Evolutionary conservation across 139 green algal genomes (phyloP).

Genomic region (Gonium pectorale): DNA sequence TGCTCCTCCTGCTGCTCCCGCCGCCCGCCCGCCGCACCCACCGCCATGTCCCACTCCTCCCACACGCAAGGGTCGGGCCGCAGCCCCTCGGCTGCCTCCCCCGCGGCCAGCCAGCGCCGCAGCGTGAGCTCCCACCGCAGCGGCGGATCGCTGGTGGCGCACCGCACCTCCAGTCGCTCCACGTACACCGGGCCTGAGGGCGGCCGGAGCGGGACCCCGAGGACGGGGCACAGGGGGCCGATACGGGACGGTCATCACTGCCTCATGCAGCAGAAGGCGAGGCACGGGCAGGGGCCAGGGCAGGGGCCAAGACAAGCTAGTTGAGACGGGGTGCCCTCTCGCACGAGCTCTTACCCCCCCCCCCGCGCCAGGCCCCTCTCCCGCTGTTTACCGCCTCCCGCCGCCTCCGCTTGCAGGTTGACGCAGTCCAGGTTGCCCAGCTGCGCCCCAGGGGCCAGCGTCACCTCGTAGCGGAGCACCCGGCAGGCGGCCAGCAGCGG

Average conservation of each 20-base stretch:
- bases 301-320: neutral
- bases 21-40: too few species aligned
- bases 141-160: conserved; percentile 22
- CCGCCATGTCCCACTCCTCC: conserved; percentile 59
- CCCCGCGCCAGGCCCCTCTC: neutral
- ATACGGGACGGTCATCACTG: neutral
- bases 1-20: too few species aligned
- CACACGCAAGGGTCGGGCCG: conserved; percentile 41
- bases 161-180: conserved; percentile 21
- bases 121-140: conserved; percentile 23
- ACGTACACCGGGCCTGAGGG: neutral
- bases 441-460: neutral
- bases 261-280: neutral
- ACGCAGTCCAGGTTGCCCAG: conserved; percentile 24
- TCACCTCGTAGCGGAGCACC: conserved; percentile 15
- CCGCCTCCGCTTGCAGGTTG: neutral
- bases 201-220: neutral
- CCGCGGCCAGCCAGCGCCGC: conserved; percentile 17
- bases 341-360: neutral
- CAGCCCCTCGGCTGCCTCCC: conserved; percentile 2
- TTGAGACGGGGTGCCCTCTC: neutral
- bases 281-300: neutral
- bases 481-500: neutral
- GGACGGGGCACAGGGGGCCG: neutral
- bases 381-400: neutral